Evolutionary conservation across 305 asterid genomes (phyloP).

Genomic region (Rubia balearica): DNA sequence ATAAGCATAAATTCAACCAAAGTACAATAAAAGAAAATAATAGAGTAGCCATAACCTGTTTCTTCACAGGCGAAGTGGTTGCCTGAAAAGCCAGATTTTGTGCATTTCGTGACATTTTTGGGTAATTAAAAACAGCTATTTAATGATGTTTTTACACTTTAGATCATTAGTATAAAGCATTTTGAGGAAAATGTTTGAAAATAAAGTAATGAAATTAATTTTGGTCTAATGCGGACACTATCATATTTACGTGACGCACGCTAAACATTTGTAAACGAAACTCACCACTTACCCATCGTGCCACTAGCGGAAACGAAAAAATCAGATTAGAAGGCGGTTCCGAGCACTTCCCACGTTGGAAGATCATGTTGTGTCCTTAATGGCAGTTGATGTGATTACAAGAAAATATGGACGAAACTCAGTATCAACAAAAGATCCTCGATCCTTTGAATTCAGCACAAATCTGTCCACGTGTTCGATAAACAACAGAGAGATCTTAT

Average conservation of each 20-base stretch:
- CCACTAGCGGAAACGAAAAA: too few species aligned
- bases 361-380: too few species aligned
- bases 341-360: too few species aligned
- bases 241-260: too few species aligned
- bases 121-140: too few species aligned
- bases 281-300: too few species aligned
- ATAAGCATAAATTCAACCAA: slow-evolving; percentile 5
- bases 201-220: too few species aligned
- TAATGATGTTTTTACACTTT: too few species aligned
- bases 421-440: background rate
- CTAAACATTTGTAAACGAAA: too few species aligned
- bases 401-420: background rate
- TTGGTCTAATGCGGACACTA: background rate
- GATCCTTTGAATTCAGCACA: background rate
- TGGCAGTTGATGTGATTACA: too few species aligned
- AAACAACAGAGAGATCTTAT: background rate
- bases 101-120: background rate
- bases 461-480: background rate
- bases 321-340: too few species aligned
- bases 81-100: background rate
- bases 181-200: background rate
- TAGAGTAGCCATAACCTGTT: background rate
- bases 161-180: too few species aligned
- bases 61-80: slow-evolving; percentile 4
- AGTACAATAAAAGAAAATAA: background rate